phyloP scores from a whole-genome alignment of 2,329 filamentous ascomycete genomes.

The Aureobasidium leucospermi region DNA sequence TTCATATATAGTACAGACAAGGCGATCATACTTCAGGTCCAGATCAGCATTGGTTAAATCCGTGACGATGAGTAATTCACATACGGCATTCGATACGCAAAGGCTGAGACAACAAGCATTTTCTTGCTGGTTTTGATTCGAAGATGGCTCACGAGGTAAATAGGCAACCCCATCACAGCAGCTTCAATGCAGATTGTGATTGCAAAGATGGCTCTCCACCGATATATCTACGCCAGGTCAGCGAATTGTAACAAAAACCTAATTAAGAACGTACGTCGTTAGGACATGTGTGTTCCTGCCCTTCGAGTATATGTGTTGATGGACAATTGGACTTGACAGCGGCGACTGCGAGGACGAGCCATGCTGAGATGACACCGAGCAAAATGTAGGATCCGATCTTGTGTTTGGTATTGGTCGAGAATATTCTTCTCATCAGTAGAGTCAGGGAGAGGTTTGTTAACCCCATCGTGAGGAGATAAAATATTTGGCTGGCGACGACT shows the following conservation, averaged over 20 bases:
- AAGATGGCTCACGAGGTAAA: slow-evolving; percentile 22
- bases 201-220: slow-evolving; percentile 23
- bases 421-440: slow-evolving; percentile 25
- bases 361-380: slow-evolving; percentile 18
- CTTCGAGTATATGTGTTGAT: slow-evolving; percentile 16
- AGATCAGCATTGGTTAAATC: neutral
- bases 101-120: slow-evolving; percentile 23
- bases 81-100: slow-evolving; percentile 22
- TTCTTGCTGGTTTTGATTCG: slow-evolving; percentile 25
- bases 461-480: slow-evolving; percentile 22
- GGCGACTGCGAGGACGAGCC: slow-evolving; percentile 18
- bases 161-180: slow-evolving; percentile 19
- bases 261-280: neutral
- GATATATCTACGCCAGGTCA: slow-evolving; percentile 14
- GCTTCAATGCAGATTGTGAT: slow-evolving; percentile 23
- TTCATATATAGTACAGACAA: slow-evolving; percentile 9
- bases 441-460: slow-evolving; percentile 25
- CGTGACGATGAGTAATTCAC: neutral
- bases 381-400: slow-evolving; percentile 18
- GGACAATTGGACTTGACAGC: slow-evolving; percentile 21
- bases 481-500: slow-evolving; percentile 22
- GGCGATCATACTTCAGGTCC: neutral
- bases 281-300: slow-evolving; percentile 14
- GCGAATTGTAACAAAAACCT: neutral
- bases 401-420: slow-evolving; percentile 15